Base-by-base conservation (phyloP, 1,139 yeast genomes). In the Kurtzmaniella quercitrusa region DNA sequence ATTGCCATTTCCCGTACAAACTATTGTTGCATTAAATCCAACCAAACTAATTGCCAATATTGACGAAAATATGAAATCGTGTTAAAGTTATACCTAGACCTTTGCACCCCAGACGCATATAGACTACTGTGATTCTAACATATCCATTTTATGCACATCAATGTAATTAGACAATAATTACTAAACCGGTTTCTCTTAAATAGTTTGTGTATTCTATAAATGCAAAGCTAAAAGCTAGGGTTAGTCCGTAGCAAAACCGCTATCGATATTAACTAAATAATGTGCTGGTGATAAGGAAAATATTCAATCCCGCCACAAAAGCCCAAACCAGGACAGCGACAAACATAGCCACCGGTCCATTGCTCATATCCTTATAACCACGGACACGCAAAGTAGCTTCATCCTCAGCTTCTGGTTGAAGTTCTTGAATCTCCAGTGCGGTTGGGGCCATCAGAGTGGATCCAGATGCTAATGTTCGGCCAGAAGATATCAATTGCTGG, bases 341-440 rank as follows among this genome's bases (percentile, higher is more conserved):
- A 23, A 67, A 54, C 1, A 80, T 54, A 19, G 77, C 69, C 8
- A 65, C 34, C 2, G 71, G 70, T 1, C 81, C 73, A 52, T 78
- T 78, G 52, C 82, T 77, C 68, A 76, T 74, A 53, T 78, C 82
- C 45, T 68, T 73, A 51, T 64, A 76, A 21, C 70, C 72, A 42
- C 58, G 59, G 32, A 67, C 53, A 36, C 61, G 45, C 39, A 48
- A 49, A 14, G 47, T 45, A 12, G 50, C 54, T 5, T 41, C 45
- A 23, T 45, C 50, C n/a, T n/a, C 4, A 40, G 36, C 23, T 20
- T 33, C 43, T 7, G 15, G 14, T 14, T n/a, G 17, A 36, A 9
- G 16, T 11, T 26, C 18, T 4, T 30, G 18, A 18, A 16, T 30
- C 5, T 30, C 34, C 18, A 8, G 16, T 28, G 41, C 33, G 12